These are phyloP conservation scores for Aegilops sharonensis DNA, from an alignment of 176 grass and related monocot species.

Conservation along the genomic window DNA sequence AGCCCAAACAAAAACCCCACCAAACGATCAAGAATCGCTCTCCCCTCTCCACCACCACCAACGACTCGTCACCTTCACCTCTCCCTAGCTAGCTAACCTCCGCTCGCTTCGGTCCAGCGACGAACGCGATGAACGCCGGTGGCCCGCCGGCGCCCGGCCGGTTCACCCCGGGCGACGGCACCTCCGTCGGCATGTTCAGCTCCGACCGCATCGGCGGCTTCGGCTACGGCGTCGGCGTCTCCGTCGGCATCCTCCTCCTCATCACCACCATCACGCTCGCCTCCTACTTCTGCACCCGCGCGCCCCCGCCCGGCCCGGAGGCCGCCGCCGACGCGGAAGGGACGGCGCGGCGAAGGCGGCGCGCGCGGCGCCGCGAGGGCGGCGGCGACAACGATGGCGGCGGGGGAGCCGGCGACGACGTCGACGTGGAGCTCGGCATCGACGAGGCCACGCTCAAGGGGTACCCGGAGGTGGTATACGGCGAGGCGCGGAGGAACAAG, in stretches of 20 bases:
- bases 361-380: background rate
- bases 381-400: background rate
- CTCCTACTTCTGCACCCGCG: slow-evolving; percentile 86
- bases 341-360: background rate
- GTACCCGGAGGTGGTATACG: slow-evolving; percentile 78
- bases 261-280: slow-evolving; percentile 87
- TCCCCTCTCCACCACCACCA: slow-evolving; percentile 8
- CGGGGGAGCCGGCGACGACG: background rate
- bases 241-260: slow-evolving; percentile 86
- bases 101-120: background rate
- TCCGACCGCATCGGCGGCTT: slow-evolving; percentile 70
- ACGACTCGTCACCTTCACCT: slow-evolving; percentile 27
- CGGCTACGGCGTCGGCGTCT: slow-evolving; percentile 80
- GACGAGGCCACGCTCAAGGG: slow-evolving; percentile 75
- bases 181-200: slow-evolving; percentile 55
- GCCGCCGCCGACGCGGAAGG: background rate
- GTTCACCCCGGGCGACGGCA: slow-evolving; percentile 20
- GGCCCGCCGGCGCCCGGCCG: slow-evolving; percentile 19
- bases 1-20: slow-evolving; percentile 50
- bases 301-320: background rate
- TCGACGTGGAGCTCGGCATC: slow-evolving; percentile 67
- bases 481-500: slow-evolving; percentile 43
- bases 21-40: slow-evolving; percentile 21
- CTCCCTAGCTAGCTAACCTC: background rate
- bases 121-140: slow-evolving; percentile 22